Evolutionary conservation across 495 filamentous ascomycete genomes (phyloP), one percentile per base, ranked within the genome.

Genomic region (Trypethelium eluteriae): DNA sequence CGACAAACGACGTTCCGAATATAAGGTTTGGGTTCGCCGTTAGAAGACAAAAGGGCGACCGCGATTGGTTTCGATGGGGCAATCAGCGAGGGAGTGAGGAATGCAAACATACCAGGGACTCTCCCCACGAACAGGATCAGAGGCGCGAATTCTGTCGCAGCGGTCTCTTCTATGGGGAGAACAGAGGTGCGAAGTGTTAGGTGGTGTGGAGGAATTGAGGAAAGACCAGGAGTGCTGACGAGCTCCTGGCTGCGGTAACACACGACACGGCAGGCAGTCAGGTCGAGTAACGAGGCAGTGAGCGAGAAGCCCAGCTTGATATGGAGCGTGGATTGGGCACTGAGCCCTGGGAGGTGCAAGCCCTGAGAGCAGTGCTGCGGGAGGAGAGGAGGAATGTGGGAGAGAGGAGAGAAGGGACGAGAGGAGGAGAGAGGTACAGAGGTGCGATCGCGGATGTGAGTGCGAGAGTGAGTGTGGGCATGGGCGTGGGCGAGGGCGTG

Each of bases 91-190:
- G 32, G 18, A 32, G 32, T 7, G 25, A 59, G 53, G 53, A 59
- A 59, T 59, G 53, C 53, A 59, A 59, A 59, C 53, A 59, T 59
- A 59, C 53, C 53, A 36, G 53, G 53, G 53, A 59, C 53, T 59
- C 53, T 25, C 25, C 25, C 25, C 25, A 4, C 32, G 53, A 59
- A 59, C 53, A 59, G 32, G 53, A 59, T 11, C 32, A 34, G 32
- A 59, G 5, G 5, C 6, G 7, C 34, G 5, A 34, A 18, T 7
- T 10, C 25, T 2, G 53, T 14, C 18, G 49, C 18, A 7, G 11
- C 36, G 5, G 3, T 32, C 25, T 32, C 25, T 18, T 10, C 32
- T 34, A 35, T 32, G n/a, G 7, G 7, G 53, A 10, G 32, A 32
- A 59, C 11, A 1, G 32, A 14, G 6, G 32, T 18, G 18, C 25